A percentile compares a stretch with the other conserved stretches of the same genome.
phyloP scores from a whole-genome alignment of 257 asterid genomes.

The Paulownia fortunei region DNA sequence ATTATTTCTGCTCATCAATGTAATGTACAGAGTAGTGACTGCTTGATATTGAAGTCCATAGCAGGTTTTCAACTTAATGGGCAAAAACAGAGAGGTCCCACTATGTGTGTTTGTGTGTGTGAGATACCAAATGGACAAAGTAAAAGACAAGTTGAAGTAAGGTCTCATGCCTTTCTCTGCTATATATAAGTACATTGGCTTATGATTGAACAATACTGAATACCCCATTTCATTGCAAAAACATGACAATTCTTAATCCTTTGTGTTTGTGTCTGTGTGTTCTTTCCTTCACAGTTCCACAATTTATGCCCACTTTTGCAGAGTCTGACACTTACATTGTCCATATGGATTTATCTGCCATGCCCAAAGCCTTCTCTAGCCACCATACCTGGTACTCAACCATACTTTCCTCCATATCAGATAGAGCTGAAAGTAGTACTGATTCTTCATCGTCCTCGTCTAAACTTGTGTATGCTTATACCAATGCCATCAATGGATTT shows the following conservation, averaged over 20 bases:
- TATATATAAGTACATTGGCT: slow-evolving; percentile 36
- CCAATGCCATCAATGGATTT: slow-evolving; percentile 67
- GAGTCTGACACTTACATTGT: slow-evolving; percentile 64
- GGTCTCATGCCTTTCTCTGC: slow-evolving; percentile 38
- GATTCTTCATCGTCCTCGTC: slow-evolving; percentile 27
- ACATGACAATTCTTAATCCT: slow-evolving; percentile 41
- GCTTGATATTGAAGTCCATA: slow-evolving; percentile 16
- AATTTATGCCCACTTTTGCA: too few species aligned
- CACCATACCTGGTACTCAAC: slow-evolving; percentile 66
- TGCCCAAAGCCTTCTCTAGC: slow-evolving; percentile 73
- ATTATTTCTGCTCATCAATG: neutral
- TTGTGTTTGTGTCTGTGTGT: slow-evolving; percentile 31
- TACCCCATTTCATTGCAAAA: slow-evolving; percentile 36
- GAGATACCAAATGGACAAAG: slow-evolving; percentile 33
- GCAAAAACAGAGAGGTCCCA: slow-evolving; percentile 27
- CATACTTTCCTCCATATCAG: slow-evolving; percentile 52
- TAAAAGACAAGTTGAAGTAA: slow-evolving; percentile 47
- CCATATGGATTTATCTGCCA: slow-evolving; percentile 71
- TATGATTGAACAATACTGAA: slow-evolving; percentile 4
- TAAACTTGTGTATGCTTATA: slow-evolving; percentile 63
- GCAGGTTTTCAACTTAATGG: slow-evolving; percentile 22
- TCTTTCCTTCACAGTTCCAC: too few species aligned
- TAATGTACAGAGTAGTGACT: slow-evolving; percentile 15
- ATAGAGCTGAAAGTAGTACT: neutral
- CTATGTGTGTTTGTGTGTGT: neutral